Percentiles rank a stretch among this genome's conserved stretches.
Conservation (phyloP, 805 yeast genomes). For the Candida xiaguanensis region DNA sequence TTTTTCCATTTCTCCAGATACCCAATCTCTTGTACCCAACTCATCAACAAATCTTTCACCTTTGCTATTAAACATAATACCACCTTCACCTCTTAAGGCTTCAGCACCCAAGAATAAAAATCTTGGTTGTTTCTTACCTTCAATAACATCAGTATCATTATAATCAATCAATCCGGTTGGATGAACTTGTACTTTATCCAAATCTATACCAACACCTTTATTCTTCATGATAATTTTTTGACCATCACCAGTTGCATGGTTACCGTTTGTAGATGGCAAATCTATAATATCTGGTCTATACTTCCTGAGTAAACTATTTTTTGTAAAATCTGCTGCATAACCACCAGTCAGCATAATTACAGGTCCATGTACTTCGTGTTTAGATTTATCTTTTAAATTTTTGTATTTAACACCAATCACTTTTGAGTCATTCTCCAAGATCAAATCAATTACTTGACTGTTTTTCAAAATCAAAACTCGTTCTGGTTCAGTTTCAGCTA, state of each 20-base stretch:
- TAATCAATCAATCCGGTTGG: slow-evolving; percentile 61
- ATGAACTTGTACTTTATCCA: slow-evolving; percentile 65
- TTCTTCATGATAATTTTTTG: slow-evolving; percentile 50
- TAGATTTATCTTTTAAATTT: slow-evolving; percentile 28
- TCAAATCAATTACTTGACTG: slow-evolving; percentile 41
- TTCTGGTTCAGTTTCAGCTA: slow-evolving; percentile 41
- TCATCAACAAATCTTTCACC: slow-evolving; percentile 61
- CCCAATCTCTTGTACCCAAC: slow-evolving; percentile 57
- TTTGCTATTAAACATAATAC: slow-evolving; percentile 47
- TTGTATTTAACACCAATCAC: slow-evolving; percentile 32
- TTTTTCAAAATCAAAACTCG: slow-evolving; percentile 39
- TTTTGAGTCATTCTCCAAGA: slow-evolving; percentile 25
- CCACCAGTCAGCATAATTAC: slow-evolving; percentile 66
- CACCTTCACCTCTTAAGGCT: slow-evolving; percentile 65
- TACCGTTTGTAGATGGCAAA: slow-evolving; percentile 59
- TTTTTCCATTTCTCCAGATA: slow-evolving; percentile 53
- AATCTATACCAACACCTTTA: slow-evolving; percentile 54
- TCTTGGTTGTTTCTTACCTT: slow-evolving; percentile 39
- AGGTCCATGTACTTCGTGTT: slow-evolving; percentile 45
- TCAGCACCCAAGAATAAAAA: slow-evolving; percentile 62
- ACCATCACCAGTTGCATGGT: slow-evolving; percentile 63
- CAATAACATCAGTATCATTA: slow-evolving; percentile 41
- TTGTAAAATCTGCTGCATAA: slow-evolving; percentile 60
- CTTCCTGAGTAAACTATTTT: slow-evolving; percentile 48
- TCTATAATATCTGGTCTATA: slow-evolving; percentile 56